These are phyloP conservation scores for Clarkia xantiana DNA, from an alignment of 345 rosid genomes.

Conservation along the genomic window DNA sequence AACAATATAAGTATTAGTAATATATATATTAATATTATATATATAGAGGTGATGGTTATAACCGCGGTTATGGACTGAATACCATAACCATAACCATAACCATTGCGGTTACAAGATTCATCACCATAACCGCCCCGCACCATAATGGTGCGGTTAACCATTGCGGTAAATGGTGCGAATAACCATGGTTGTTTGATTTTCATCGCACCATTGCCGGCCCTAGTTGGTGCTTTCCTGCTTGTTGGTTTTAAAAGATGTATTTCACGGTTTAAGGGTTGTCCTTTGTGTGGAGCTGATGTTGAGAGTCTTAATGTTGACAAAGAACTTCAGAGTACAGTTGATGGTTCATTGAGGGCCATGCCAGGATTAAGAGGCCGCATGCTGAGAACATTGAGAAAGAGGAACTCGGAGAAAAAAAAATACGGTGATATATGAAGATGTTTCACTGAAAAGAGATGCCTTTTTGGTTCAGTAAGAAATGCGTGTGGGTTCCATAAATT, in stretches of 20 bases:
- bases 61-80: too few relatives aligned
- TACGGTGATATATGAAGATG: conserved; percentile 73
- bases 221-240: neutral
- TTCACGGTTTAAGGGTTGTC: conserved; percentile 76
- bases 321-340: conserved; percentile 64
- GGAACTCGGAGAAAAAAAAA: conserved; percentile 32
- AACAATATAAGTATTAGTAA: too few relatives aligned
- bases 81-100: too few relatives aligned
- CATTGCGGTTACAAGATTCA: too few relatives aligned
- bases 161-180: too few relatives aligned
- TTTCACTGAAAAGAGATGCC: conserved; percentile 87
- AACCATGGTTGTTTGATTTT: too few relatives aligned
- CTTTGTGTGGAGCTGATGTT: conserved; percentile 91
- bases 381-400: conserved; percentile 27
- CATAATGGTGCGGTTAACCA: too few relatives aligned
- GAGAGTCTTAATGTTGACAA: conserved; percentile 61
- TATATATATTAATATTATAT: too few relatives aligned
- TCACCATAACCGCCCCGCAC: too few relatives aligned
- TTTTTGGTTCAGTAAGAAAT: conserved; percentile 95
- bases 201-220: too few relatives aligned
- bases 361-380: conserved; percentile 73
- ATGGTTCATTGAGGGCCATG: conserved; percentile 89
- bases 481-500: conserved; percentile 53
- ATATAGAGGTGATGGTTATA: too few relatives aligned
- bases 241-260: conserved; percentile 39